Base-by-base conservation (phyloP, 176 grass and related monocot species). In the Pharus latifolius region DNA sequence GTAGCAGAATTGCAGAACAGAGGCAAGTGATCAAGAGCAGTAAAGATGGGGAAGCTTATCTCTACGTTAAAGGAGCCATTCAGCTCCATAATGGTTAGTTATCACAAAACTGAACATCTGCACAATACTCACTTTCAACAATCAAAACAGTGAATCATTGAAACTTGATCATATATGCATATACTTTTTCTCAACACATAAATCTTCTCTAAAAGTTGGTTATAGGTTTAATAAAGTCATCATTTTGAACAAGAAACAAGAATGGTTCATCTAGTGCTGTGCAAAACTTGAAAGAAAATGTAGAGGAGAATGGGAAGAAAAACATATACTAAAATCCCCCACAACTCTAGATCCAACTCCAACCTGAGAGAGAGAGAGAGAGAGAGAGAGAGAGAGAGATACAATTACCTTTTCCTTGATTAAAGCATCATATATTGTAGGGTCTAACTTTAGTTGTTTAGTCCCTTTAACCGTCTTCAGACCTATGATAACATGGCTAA, bases 401-500 rank as follows among this genome's bases (percentile, higher is more conserved):
- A 14, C 7, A 41, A n/a, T 54, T 49, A 99, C 95, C 90, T 94
- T 99, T 94, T 99, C 90, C 76, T 94, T 99, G 58, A 99, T 91
- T 75, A 99, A 78, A 68, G 90, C 95, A 69, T 99, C 95, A 69
- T 99, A 99, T 81, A 99, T 79, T 60, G 95, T 88, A 81, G 95
- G 79, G 61, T 94, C 90, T 41, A 99, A 75, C 79, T 94, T 99
- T 75, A 99, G 63, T 68, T 94, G 90, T 60, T 94, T 99, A 54
- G 95, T 91, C 53, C 95, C 95, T 81, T 91, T 94, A 67, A 98
- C 95, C 63, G 90, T 99, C 79, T 99, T 99, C 50, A 99, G 78
- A 20, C 90, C 87, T 45, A 99, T 91, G 64, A 99, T 78, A 43
- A 94, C 90, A 73, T 91, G 90, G 79, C 90, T 81, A 63, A 99